Conservation (phyloP, 371 early-diverging fungal genomes). For the Mucor piriformis region DNA sequence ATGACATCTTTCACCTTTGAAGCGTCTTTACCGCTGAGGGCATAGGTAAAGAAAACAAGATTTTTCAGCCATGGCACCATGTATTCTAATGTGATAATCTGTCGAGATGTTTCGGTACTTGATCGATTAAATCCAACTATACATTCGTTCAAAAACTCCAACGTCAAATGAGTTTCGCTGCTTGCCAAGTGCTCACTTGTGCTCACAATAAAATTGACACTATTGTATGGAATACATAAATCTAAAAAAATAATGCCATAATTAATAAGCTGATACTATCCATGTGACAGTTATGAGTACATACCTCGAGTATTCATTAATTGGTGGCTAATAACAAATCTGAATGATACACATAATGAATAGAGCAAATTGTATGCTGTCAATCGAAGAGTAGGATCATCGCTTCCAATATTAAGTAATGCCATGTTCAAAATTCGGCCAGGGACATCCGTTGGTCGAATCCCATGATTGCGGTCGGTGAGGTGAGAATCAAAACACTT, state of each 20-base stretch:
- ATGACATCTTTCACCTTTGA: slow-evolving; percentile 73
- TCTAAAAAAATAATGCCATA: slow-evolving; percentile 33
- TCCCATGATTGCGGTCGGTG: slow-evolving; percentile 61
- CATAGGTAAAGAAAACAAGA: slow-evolving; percentile 58
- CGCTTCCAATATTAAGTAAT: slow-evolving; percentile 80
- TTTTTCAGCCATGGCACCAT: slow-evolving; percentile 88
- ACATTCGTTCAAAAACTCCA: slow-evolving; percentile 86
- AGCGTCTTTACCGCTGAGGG: slow-evolving; percentile 8
- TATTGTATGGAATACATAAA: slow-evolving; percentile 87
- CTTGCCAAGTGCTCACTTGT: slow-evolving; percentile 78
- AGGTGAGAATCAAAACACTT: slow-evolving; percentile 64
- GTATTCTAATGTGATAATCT: slow-evolving; percentile 82
- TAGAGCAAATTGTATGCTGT: slow-evolving; percentile 85
- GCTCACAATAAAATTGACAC: slow-evolving; percentile 69
- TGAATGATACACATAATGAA: slow-evolving; percentile 75
- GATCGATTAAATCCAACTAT: slow-evolving; percentile 78
- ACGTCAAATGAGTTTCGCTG: slow-evolving; percentile 76
- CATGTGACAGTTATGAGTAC: neutral
- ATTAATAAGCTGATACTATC: neutral
- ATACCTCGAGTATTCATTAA: slow-evolving; percentile 70
- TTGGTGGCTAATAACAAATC: slow-evolving; percentile 76
- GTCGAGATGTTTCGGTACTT: slow-evolving; percentile 51
- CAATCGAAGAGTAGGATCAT: slow-evolving; percentile 74
- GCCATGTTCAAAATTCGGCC: slow-evolving; percentile 91
- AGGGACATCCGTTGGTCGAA: slow-evolving; percentile 87